Conservation (phyloP, 345 rosid species). For the Gynandropsis gynandra region DNA sequence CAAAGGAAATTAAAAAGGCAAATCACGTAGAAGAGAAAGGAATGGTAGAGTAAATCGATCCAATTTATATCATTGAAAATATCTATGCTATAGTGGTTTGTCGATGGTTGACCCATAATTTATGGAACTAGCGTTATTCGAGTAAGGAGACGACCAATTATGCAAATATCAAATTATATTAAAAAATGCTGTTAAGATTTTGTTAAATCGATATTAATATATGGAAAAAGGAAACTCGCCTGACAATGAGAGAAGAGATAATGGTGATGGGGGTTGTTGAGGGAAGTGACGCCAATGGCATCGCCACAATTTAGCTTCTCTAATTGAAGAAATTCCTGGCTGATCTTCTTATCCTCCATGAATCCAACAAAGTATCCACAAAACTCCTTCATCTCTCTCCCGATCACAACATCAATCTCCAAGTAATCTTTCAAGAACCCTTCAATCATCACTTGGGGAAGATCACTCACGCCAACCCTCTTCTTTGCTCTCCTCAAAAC, state of each 20-base stretch:
- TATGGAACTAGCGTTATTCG: no score
- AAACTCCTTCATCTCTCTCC: constrained; percentile 50
- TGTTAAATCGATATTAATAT: no score
- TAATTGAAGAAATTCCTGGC: constrained; percentile 25
- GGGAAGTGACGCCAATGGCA: constrained; percentile 40
- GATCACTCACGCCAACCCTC: constrained; percentile 43
- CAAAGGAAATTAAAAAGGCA: no score
- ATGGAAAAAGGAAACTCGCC: constrained; percentile 22
- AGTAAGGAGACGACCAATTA: no score
- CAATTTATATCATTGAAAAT: no score
- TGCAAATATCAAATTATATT: no score
- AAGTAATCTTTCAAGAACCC: constrained; percentile 60
- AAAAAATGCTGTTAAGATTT: no score
- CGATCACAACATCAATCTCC: constrained; percentile 50
- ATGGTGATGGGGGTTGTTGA: constrained; percentile 35
- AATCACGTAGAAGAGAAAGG: no score
- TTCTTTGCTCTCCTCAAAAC: constrained; percentile 41
- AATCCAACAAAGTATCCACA: constrained; percentile 56
- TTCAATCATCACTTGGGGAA: constrained; percentile 72
- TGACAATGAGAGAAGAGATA: constrained; percentile 42
- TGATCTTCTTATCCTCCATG: constrained; percentile 42
- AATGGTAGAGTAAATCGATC: no score
- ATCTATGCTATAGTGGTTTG: no score
- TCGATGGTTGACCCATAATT: no score
- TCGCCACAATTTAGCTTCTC: constrained; percentile 22